Base-by-base conservation (phyloP, 108 stramenopile species). In the Chaetoceros muelleri region DNA sequence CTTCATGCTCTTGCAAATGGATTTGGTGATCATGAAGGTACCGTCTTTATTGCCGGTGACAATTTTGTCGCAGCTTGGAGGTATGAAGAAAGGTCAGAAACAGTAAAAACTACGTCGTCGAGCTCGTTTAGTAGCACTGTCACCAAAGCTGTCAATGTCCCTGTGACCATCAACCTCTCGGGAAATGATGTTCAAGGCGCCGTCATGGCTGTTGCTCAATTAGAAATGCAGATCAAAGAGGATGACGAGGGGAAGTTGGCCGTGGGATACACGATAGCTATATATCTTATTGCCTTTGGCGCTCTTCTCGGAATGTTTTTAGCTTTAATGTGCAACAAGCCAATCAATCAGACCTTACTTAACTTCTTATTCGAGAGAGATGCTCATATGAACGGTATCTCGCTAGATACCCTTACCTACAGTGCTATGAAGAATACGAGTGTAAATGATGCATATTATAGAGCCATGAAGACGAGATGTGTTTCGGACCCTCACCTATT, bases 31-130 rank as follows among this genome's bases (percentile, higher is more conserved):
- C 84, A 79, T 52, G 71, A 72, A 19, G 88, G 90, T 19, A 78
- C 70, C 19, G 79, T 96, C 0, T 93, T 96, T 67, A 91, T 98
- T 45, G 90, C 87, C 2, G 94, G 94, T 0, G 95, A 93, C 52
- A 92, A 93, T 66, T 67, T 87, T 30, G 85, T 87, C 51, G 76
- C 74, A 20, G 90, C 74, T 62, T 95, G 78, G 89, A 87, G 75
- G 24, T 78, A 85, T 59, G 60, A 87, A 62, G 22, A 57, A 34
- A 30, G 49, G n/a, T 24, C 53, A 2, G 69, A 72, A 44, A 51
- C 71, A 60, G 66, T 58, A 48, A 60, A 54, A 44, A 29, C 67
- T 20, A 17, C 69, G 23, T 24, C 53, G 3, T 60, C 57, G 62
- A 13, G 1, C 52, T 46, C 68, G n/a, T 51, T 34, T 19, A 63